Evolutionary conservation across 345 rosid species (phyloP).

Genomic region (Citrus reticulata): DNA sequence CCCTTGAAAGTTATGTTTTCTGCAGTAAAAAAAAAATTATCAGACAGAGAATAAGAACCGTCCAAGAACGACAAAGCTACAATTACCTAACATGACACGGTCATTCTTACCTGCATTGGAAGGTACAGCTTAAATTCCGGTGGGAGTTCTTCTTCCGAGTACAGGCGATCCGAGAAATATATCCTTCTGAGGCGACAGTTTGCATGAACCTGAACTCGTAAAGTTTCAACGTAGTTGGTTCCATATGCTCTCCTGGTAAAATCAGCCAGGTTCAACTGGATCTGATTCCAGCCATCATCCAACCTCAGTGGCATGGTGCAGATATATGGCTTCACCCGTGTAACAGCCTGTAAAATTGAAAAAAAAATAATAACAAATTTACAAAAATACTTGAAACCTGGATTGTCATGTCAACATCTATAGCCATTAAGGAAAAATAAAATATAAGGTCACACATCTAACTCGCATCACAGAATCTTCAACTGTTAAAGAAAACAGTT

Average conservation of each 20-base stretch:
- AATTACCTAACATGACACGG: not conserved
- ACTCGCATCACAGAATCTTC: not conserved
- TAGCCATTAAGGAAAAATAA: not conserved
- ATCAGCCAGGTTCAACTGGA: slow-evolving; percentile 87
- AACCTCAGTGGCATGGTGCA: slow-evolving; percentile 93
- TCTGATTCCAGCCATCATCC: slow-evolving; percentile 98
- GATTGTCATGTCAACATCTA: not conserved
- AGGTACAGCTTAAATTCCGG: slow-evolving; percentile 93
- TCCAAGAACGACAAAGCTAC: not conserved
- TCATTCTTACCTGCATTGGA: slow-evolving; percentile 71
- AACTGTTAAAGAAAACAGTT: not conserved
- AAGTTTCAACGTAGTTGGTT: slow-evolving; percentile 91
- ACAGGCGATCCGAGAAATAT: slow-evolving; percentile 88
- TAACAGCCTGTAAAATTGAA: slow-evolving; percentile 50
- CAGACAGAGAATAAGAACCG: not conserved
- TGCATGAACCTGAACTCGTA: slow-evolving; percentile 95
- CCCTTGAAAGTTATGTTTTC: slow-evolving; percentile 36
- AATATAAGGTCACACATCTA: not conserved
- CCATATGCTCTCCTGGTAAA: slow-evolving; percentile 94
- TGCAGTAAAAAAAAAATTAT: slow-evolving; percentile 23
- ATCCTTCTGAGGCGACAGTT: slow-evolving; percentile 88
- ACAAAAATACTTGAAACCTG: not conserved
- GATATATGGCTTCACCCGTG: slow-evolving; percentile 91
- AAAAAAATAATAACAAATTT: not conserved
- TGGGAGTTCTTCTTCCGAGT: slow-evolving; percentile 97